Evolutionary conservation across 2,329 filamentous ascomycete species (phyloP).

Genomic region (Ascochyta clinopodiicola): DNA sequence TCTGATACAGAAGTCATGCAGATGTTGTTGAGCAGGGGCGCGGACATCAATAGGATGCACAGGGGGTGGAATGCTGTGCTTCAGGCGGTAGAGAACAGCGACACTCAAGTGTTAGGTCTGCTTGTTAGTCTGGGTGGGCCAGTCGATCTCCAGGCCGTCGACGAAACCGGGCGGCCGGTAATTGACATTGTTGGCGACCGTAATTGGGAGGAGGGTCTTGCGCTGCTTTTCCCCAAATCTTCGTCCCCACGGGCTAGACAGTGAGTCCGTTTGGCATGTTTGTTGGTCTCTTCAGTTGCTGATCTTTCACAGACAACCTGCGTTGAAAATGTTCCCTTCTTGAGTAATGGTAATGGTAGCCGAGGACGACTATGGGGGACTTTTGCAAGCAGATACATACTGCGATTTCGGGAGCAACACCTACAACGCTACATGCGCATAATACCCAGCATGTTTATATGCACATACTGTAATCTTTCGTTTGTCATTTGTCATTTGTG

Average conservation of each 20-base stretch:
- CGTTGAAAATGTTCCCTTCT: not conserved
- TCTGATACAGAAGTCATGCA: constrained; percentile 67
- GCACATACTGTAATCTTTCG: not conserved
- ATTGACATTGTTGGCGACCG: constrained; percentile 42
- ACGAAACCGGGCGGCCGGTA: constrained; percentile 36
- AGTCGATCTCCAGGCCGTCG: constrained; percentile 35
- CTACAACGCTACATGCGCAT: not conserved
- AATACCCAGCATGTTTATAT: not conserved
- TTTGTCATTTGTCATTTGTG: not conserved
- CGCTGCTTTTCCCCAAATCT: constrained; percentile 35
- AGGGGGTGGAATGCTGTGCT: constrained; percentile 43
- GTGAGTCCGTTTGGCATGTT: not conserved
- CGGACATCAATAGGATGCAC: constrained; percentile 66
- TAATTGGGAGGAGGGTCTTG: constrained; percentile 43
- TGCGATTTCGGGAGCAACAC: not conserved
- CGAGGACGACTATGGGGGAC: not conserved
- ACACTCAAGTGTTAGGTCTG: constrained; percentile 35
- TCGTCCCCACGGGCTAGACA: not conserved
- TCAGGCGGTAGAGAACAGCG: constrained; percentile 43
- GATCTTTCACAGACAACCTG: not conserved
- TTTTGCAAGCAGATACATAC: not conserved
- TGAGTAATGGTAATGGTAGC: not conserved
- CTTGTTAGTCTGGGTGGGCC: constrained; percentile 40
- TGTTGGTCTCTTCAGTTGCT: not conserved
- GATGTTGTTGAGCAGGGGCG: constrained; percentile 67